Evolutionary conservation across 2,329 filamentous ascomycete genomes (phyloP).

Genomic region (Hypoxylon sp.): DNA sequence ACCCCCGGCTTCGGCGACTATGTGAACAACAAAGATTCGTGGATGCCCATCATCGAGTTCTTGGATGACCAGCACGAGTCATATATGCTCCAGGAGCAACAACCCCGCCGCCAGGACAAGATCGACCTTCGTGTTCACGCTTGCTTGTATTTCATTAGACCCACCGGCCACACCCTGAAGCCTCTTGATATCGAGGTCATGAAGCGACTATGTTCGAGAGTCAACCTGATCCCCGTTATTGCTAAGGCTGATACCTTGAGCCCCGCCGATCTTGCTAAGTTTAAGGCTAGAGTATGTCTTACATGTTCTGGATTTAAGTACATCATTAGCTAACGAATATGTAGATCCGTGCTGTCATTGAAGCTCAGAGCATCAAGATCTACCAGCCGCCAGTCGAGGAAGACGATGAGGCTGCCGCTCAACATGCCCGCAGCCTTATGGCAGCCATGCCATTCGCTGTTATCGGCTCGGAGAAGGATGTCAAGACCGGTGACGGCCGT

Average conservation of each 20-base stretch:
- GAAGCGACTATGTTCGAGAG: conserved; percentile 98
- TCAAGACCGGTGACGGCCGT: conserved; percentile 94
- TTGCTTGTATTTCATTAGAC: conserved; percentile 99
- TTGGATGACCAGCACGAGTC: conserved; percentile 99
- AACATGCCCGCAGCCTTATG: conserved; percentile 95
- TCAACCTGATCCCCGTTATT: conserved; percentile 98
- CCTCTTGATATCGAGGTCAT: conserved; percentile 99
- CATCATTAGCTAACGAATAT: conserved; percentile 23
- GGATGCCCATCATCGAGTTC: conserved; percentile 99
- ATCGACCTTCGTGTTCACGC: conserved; percentile 99
- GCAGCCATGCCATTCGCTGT: conserved; percentile 98
- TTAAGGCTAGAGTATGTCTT: conserved; percentile 89
- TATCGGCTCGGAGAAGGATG: conserved; percentile 99
- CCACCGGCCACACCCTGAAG: conserved; percentile 98
- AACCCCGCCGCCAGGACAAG: conserved; percentile 97
- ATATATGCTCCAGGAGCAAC: conserved; percentile 99
- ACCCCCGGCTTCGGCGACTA: conserved; percentile 99
- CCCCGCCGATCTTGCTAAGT: conserved; percentile 89
- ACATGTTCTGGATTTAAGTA: background rate
- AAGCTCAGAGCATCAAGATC: conserved; percentile 99
- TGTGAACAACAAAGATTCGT: conserved; percentile 99
- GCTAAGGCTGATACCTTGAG: conserved; percentile 99
- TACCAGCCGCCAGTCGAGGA: conserved; percentile 98
- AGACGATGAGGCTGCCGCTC: conserved; percentile 95
- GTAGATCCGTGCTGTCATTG: conserved; percentile 93